Conservation (phyloP, 2,329 filamentous ascomycete species). For the Fusarium sp. region DNA sequence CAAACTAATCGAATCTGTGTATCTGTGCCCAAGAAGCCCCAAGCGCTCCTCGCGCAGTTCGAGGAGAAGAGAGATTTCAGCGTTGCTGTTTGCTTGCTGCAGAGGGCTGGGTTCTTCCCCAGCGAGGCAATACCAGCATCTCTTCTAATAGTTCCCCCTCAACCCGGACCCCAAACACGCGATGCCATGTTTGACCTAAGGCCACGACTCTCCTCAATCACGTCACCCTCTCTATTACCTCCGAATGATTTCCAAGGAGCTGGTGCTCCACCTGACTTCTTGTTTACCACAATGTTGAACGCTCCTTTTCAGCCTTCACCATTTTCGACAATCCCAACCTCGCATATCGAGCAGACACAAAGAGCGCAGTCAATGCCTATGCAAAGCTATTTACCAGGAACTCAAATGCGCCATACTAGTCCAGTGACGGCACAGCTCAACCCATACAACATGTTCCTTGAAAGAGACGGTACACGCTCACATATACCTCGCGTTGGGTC, state of each 20-base stretch:
- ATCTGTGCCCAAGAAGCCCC: slow-evolving; percentile 40
- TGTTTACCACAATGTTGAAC: slow-evolving; percentile 33
- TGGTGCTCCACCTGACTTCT: slow-evolving; percentile 6
- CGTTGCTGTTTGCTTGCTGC: slow-evolving; percentile 48
- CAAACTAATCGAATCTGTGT: slow-evolving; percentile 41
- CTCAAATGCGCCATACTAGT: background rate
- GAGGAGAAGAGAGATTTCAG: slow-evolving; percentile 49
- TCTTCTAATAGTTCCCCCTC: background rate
- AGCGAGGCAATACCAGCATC: slow-evolving; percentile 25
- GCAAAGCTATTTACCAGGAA: background rate
- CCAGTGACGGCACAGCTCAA: slow-evolving; percentile 32
- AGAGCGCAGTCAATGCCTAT: slow-evolving; percentile 25
- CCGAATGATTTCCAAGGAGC: background rate
- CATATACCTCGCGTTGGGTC: slow-evolving; percentile 47
- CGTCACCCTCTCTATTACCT: slow-evolving; percentile 1
- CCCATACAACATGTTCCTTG: slow-evolving; percentile 41
- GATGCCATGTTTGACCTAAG: slow-evolving; percentile 17
- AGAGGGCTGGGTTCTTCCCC: slow-evolving; percentile 48
- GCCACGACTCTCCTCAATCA: slow-evolving; percentile 47
- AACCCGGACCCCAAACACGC: background rate
- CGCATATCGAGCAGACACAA: slow-evolving; percentile 12
- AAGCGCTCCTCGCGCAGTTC: slow-evolving; percentile 46
- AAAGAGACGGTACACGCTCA: slow-evolving; percentile 10
- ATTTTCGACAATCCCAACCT: background rate
- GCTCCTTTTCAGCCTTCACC: background rate